phyloP scores from a whole-genome alignment of 2,329 filamentous ascomycete species.

The Sordariomycetes sp. region DNA sequence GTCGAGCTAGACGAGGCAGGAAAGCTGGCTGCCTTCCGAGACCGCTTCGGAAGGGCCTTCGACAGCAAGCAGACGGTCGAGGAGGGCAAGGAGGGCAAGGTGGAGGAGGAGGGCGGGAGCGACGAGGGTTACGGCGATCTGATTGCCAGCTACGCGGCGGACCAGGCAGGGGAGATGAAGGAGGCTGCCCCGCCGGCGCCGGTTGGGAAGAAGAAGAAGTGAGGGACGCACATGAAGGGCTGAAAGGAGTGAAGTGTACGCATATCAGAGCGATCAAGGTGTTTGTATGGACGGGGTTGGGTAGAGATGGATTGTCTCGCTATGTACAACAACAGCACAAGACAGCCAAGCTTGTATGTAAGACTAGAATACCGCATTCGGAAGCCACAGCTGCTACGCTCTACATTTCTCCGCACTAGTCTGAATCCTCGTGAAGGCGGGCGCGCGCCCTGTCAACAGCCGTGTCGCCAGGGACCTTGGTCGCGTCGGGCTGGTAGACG shows the following conservation, averaged over 20 bases:
- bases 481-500: constrained; percentile 38
- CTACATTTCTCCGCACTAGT: constrained; percentile 24
- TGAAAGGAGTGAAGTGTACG: constrained; percentile 3
- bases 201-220: constrained; percentile 33
- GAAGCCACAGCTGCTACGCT: not conserved
- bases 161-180: constrained; percentile 24
- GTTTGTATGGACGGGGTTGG: too few relatives aligned
- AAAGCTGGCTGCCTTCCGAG: constrained; percentile 75
- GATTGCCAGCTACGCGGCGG: constrained; percentile 38
- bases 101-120: constrained; percentile 10
- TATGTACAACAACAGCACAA: constrained; percentile 4
- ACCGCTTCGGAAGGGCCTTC: constrained; percentile 74
- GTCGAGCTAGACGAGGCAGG: constrained; percentile 95
- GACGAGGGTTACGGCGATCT: constrained; percentile 35
- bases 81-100: constrained; percentile 13
- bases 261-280: constrained; percentile 1
- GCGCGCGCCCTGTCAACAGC: constrained; percentile 51
- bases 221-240: constrained; percentile 9
- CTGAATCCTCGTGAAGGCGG: constrained; percentile 51
- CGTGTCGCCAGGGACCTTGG: constrained; percentile 45
- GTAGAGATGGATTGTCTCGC: constrained; percentile 3
- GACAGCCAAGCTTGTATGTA: constrained; percentile 2
- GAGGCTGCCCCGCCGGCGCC: constrained; percentile 24
- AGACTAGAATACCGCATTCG: not conserved
- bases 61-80: constrained; percentile 36